These are phyloP conservation scores for Metarhizium anisopliae DNA, from an alignment of 2,329 filamentous ascomycete species.

Conservation along the genomic window DNA sequence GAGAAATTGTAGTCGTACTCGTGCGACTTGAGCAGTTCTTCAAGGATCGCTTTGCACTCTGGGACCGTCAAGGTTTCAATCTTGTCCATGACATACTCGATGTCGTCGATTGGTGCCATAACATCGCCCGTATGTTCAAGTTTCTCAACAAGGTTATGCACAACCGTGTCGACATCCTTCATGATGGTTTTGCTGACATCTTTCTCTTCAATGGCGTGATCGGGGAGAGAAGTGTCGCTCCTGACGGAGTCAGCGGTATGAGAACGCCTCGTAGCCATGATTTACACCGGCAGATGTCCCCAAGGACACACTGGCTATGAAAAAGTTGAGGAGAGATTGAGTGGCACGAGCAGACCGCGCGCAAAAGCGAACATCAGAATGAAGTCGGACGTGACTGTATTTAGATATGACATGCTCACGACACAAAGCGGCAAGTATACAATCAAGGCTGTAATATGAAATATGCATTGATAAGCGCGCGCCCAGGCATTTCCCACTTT, in stretches of 20 bases:
- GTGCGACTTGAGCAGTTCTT: slow-evolving; percentile 12
- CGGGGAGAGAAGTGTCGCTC: not conserved
- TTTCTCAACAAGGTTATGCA: slow-evolving; percentile 9
- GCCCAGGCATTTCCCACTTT: no score
- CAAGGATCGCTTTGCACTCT: slow-evolving; percentile 12
- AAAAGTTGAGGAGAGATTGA: no score
- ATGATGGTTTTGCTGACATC: not conserved
- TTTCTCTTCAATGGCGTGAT: not conserved
- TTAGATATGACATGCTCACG: no score
- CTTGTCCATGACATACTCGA: slow-evolving; percentile 16
- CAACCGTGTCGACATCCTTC: slow-evolving; percentile 1
- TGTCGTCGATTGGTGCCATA: slow-evolving; percentile 14
- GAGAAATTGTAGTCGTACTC: slow-evolving; percentile 18
- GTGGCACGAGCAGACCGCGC: no score
- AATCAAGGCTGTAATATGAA: no score
- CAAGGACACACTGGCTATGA: no score
- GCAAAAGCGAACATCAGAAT: no score
- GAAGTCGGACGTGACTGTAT: no score
- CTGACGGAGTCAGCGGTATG: not conserved
- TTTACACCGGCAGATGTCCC: no score
- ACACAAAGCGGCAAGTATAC: no score
- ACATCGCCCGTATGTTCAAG: slow-evolving; percentile 10
- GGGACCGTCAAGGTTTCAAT: slow-evolving; percentile 12
- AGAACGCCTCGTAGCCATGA: not conserved
- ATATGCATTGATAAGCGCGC: no score